Evolutionary conservation across 2,329 filamentous ascomycete species (phyloP).

Genomic region (Reticulascus tulasneorum): DNA sequence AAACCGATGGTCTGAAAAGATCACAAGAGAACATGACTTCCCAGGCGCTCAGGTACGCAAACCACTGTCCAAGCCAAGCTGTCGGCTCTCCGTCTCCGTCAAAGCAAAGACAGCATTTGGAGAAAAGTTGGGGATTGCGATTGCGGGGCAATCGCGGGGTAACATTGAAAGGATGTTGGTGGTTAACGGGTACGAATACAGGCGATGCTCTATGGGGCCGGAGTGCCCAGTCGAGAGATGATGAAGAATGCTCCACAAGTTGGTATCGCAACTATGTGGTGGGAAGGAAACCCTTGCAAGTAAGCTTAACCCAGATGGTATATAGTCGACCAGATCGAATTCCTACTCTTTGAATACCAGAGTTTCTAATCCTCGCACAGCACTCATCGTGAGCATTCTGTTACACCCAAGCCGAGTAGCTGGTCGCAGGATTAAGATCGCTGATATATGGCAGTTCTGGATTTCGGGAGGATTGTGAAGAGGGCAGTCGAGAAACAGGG

Average conservation of each 20-base stretch:
- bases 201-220: conserved; percentile 94
- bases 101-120: no score
- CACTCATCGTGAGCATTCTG: conserved; percentile 34
- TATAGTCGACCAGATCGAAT: not conserved
- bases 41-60: conserved; percentile 75
- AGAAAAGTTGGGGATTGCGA: conserved; percentile 9
- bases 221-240: conserved; percentile 73
- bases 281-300: conserved; percentile 98
- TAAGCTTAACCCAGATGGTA: conserved; percentile 38
- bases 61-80: no score
- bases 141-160: conserved; percentile 10
- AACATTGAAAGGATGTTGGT: not conserved
- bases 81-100: no score
- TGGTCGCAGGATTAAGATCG: not conserved
- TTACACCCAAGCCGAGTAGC: not conserved
- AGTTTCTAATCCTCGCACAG: conserved; percentile 17
- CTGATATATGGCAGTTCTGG: conserved; percentile 57
- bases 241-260: conserved; percentile 93
- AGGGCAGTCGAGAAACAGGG: conserved; percentile 72
- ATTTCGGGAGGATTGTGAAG: conserved; percentile 85
- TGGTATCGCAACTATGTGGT: conserved; percentile 89
- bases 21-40: conserved; percentile 85
- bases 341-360: not conserved
- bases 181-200: conserved; percentile 26
- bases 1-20: conserved; percentile 79